These are phyloP conservation scores for Tulasnella sp. DNA, from an alignment of 768 basidiomycete genomes.

Conservation along the genomic window DNA sequence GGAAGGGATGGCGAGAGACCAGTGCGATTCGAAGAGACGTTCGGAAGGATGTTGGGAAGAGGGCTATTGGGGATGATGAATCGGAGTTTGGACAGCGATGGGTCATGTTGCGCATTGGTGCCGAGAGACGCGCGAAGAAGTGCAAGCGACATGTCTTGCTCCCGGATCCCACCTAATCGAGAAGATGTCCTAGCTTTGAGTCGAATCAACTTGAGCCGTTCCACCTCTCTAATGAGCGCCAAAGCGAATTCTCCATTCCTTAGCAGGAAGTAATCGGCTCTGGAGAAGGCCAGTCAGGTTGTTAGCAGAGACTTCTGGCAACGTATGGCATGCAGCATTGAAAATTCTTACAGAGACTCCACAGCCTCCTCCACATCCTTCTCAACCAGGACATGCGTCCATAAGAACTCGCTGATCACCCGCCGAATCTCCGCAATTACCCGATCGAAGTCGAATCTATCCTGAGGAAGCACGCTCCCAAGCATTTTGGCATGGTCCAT, in stretches of 20 bases:
- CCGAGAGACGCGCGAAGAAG: conserved; percentile 81
- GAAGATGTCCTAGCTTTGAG: conserved; percentile 54
- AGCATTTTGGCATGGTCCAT: conserved; percentile 54
- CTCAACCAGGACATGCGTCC: conserved; percentile 77
- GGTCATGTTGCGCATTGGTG: conserved; percentile 79
- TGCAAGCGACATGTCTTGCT: conserved; percentile 82
- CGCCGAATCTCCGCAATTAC: conserved; percentile 65
- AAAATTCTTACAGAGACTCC: conserved; percentile 66
- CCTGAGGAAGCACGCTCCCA: conserved; percentile 58
- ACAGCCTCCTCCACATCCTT: conserved; percentile 77
- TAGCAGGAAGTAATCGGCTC: conserved; percentile 79
- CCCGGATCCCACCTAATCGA: conserved; percentile 47
- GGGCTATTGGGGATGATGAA: conserved; percentile 77
- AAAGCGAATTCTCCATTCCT: conserved; percentile 82
- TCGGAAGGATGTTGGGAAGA: conserved; percentile 65
- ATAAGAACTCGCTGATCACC: conserved; percentile 87
- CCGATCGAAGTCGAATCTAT: conserved; percentile 65
- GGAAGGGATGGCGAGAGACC: conserved; percentile 30
- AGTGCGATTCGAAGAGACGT: conserved; percentile 32
- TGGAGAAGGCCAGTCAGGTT: conserved; percentile 25
- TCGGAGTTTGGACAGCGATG: conserved; percentile 57
- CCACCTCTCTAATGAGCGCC: conserved; percentile 76
- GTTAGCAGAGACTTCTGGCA: not conserved
- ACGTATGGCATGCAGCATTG: not conserved
- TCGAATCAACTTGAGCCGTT: conserved; percentile 70